Base-by-base conservation (phyloP, 805 yeast species). In the Torulaspora quercuum region DNA sequence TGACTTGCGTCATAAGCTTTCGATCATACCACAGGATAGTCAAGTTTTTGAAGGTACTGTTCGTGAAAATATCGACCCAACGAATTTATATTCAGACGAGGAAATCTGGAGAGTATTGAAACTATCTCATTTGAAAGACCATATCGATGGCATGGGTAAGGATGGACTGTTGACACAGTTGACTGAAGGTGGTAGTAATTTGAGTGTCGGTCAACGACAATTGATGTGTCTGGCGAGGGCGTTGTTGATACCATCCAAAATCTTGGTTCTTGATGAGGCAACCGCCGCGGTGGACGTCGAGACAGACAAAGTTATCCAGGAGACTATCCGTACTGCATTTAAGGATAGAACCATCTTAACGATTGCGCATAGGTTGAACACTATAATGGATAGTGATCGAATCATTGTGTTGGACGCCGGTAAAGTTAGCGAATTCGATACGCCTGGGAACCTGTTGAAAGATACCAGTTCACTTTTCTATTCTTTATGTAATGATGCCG, bases 1-100 rank as follows among this genome's bases (percentile, higher is more conserved):
- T 45, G 96, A 88, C 55, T 68, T 88, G 52, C 75, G 97, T 55
- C 79, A 79, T 24, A 73, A 76, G 43, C 64, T 88, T 30, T 81
- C 92, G 2, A 89, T 88, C 47, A 88, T 88, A 47, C 97, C 97
- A 2, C 96, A 88, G 61, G 97, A 88, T 60, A 83, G 95, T 0
- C 96, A 89, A 59, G 86, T 86, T 6, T 82, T 89, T 57, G 85
- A 85, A 64, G 96, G 96, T 23, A 73, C 92, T 0, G 67, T 88
- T 8, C 72, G 95, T 51, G 82, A 85, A 31, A 88, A 88, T 59
- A 70, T 90, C 49, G 97, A 90, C 60, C 97, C 97, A 16, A 76
- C 82, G 2, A 65, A 71, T 13, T 67, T 64, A 34, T 77, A 76
- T 55, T 63, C 74, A 3, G 95, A 87, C 59, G 82, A 80, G n/a